Evolutionary conservation across 805 yeast species (phyloP), one percentile per base, ranked within the genome.

Genomic region (Saccharomycopsis sp.): DNA sequence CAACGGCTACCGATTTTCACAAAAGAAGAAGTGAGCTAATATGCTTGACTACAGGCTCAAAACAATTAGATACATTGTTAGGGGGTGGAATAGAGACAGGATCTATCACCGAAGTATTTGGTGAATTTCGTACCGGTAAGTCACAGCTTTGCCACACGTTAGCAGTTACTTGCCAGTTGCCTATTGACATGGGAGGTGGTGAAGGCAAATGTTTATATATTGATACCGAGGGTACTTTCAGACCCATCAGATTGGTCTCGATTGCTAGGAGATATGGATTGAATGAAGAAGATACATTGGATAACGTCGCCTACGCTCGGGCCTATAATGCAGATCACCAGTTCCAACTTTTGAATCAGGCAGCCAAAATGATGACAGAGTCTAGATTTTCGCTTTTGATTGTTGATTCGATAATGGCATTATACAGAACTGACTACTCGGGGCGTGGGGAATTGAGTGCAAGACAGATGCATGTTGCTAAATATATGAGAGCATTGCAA

Each of bases 21-120:
- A 82, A 85, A 65, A 80, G 97, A 66, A 79, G 98, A 65, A 83
- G 92, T 3, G 97, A 91, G 68, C 80, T 94, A 72, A 91, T 94
- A 58, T 88, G 97, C 67, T 75, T 94, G 57, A 91, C 98, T 1
- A 92, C 99, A 0, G 99, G 99, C 0, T 91, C 98, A 1, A 90
- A 91, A 68, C 92, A 90, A 66, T 76, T 94, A 50, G 99, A 94
- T 70, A 90, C 97, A 1, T 75, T 94, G 54, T 75, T 94, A 46
- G 97, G 97, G 8, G 99, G 99, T 56, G 99, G 99, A 48, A 81
- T 94, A 54, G 99, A 94, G 70, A 94, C 99, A 0, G 99, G 99
- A 1, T 88, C 97, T 1, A 87, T 94, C 63, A 94, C 99, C 1
- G 99, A 94, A 72, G 81, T 92, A 7, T 94, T 89, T 75, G 99